Evolutionary conservation across 306 rosid species (phyloP).

Genomic region (Rubus parviflorus): DNA sequence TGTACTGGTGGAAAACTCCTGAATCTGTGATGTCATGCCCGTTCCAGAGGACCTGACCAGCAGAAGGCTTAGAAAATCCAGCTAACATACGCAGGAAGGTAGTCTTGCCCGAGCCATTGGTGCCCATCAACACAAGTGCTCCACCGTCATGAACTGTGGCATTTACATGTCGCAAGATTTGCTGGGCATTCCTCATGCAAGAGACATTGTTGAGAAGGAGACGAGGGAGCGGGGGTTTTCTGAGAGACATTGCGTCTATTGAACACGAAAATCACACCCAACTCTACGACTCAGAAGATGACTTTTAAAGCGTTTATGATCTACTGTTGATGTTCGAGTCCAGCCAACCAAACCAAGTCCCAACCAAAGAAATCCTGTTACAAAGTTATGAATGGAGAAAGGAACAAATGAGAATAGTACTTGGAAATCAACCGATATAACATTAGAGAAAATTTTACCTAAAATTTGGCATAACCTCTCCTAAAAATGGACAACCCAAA

Average conservation of each 20-base stretch:
- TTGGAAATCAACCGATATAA: background rate
- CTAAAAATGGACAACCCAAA: too few relatives aligned
- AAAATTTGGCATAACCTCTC: too few relatives aligned
- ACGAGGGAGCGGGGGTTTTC: constrained; percentile 64
- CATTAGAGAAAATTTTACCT: too few relatives aligned
- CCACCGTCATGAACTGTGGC: constrained; percentile 75
- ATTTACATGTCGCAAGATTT: constrained; percentile 68
- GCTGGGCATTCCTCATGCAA: constrained; percentile 93
- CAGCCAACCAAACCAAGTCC: background rate
- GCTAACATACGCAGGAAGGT: constrained; percentile 88
- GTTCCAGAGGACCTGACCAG: constrained; percentile 84
- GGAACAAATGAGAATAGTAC: background rate
- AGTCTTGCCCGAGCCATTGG: constrained; percentile 84
- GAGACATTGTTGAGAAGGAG: constrained; percentile 76
- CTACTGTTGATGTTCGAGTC: background rate
- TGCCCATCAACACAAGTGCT: constrained; percentile 67
- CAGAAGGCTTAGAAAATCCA: constrained; percentile 80
- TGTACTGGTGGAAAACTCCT: constrained; percentile 76
- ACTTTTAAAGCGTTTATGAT: too few relatives aligned
- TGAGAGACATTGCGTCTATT: constrained; percentile 40
- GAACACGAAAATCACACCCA: background rate
- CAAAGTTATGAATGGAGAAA: background rate
- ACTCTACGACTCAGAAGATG: background rate
- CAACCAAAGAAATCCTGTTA: background rate
- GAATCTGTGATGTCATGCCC: constrained; percentile 74